Evolutionary conservation across 257 asterid genomes (phyloP).

Genomic region (Solanum piurae): DNA sequence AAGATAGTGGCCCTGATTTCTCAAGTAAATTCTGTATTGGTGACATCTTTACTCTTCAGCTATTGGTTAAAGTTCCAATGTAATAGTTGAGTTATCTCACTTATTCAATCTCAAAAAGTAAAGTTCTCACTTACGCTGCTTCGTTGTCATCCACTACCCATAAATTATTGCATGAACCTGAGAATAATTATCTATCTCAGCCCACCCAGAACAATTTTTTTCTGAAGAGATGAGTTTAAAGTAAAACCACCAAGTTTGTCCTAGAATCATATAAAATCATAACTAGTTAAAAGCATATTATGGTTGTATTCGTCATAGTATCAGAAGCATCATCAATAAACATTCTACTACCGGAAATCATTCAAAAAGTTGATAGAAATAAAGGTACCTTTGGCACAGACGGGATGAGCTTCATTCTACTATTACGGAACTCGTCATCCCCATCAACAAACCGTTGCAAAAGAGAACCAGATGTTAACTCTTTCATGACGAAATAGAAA

Average conservation of each 20-base stretch:
- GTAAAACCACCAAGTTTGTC: background rate
- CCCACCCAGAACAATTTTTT: background rate
- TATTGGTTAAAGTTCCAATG: background rate
- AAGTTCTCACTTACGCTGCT: background rate
- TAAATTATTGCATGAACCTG: background rate
- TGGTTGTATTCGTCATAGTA: background rate
- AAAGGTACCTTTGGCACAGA: constrained; percentile 82
- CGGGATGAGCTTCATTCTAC: constrained; percentile 93
- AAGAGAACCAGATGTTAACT: constrained; percentile 64
- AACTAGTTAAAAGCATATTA: background rate
- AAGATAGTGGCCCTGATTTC: background rate
- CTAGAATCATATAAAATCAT: background rate
- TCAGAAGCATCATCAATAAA: background rate
- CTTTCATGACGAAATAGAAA: constrained; percentile 64
- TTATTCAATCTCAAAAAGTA: background rate
- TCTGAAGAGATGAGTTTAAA: background rate
- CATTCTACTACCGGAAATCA: background rate
- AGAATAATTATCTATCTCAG: background rate
- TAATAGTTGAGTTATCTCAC: background rate
- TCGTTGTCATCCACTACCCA: background rate
- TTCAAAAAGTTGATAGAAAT: background rate
- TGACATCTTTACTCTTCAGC: background rate
- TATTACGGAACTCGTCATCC: constrained; percentile 91
- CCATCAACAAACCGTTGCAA: constrained; percentile 89
- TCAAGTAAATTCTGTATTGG: background rate